Evolutionary conservation across 306 rosid species (phyloP), one percentile per base, ranked within the genome.

Genomic region (Cyclanthera cordifolia): DNA sequence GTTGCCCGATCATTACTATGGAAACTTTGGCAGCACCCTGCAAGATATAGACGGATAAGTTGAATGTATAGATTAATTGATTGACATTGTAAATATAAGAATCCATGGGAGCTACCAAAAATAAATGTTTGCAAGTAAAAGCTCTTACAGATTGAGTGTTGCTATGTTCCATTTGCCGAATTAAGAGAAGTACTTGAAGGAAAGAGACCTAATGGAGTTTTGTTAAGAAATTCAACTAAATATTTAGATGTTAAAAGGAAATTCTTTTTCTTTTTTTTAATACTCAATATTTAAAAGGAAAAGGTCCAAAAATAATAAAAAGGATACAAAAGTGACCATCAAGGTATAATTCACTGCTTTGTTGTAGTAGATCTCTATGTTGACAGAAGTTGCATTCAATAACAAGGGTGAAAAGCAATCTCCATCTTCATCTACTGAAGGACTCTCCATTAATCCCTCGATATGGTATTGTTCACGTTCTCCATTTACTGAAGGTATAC

Each of bases 241-340:
- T 71, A 15, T 56, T 39, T 25, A 77, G 60, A 82, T 20, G 80
- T 28, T 63, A 76, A 39, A 71, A 49, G 53, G 17, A 53, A 67
- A 57, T 57, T 4, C 0, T 5, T n/a, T n/a, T n/a, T n/a, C n/a
- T n/a, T 5, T 0, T 41, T 9, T 41, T 41, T 41, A 4, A 6
- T 12, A 23, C 23, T 8, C 23, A 3, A 12, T 21, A 23, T 6
- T 20, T 41, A 21, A 23, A 64, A 43, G 34, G 1, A 5, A 53
- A 49, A 50, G 23, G 47, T n/a, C 30, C 57, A 51, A 39, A 11
- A 19, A 9, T 52, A 49, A 39, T 12, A 12, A 69, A 30, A 69
- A 90, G 97, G 99, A 93, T 93, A 93, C 99, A 88, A 93, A 93
- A 58, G 96, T 90, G 79, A 93, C 99, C 99, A 93, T 87, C 88